A percentile compares a stretch with the other conserved stretches of the same genome.
These are phyloP conservation scores for Wickerhamiella vanderwaltii DNA, from an alignment of 805 yeast species.

Conservation along the genomic window DNA sequence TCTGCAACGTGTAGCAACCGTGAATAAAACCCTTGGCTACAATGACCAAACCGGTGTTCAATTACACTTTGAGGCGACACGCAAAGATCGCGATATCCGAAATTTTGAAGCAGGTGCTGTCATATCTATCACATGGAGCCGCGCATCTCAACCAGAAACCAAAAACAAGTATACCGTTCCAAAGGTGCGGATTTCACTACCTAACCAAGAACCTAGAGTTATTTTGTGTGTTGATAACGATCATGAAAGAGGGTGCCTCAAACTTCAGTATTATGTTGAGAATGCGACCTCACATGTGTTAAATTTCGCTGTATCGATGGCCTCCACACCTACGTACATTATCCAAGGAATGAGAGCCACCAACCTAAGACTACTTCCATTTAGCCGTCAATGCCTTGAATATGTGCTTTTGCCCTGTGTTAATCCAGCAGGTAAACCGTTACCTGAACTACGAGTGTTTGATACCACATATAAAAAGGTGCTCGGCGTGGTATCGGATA, in stretches of 20 bases:
- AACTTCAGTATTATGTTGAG: slow-evolving; percentile 41
- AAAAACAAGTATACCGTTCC: slow-evolving; percentile 17
- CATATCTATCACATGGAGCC: slow-evolving; percentile 26
- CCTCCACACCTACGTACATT: slow-evolving; percentile 30
- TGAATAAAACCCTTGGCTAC: slow-evolving; percentile 5
- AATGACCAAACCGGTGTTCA: slow-evolving; percentile 7
- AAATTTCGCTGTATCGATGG: slow-evolving; percentile 43
- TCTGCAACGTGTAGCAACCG: background rate
- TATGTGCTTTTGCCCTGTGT: slow-evolving; percentile 24
- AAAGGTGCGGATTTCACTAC: slow-evolving; percentile 18
- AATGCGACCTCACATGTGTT: slow-evolving; percentile 65
- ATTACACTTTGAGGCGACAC: slow-evolving; percentile 9
- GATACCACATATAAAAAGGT: slow-evolving; percentile 58
- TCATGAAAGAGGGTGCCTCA: slow-evolving; percentile 14
- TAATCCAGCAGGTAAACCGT: slow-evolving; percentile 22
- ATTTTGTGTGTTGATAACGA: slow-evolving; percentile 13
- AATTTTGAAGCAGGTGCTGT: slow-evolving; percentile 23
- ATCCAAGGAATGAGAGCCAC: slow-evolving; percentile 29
- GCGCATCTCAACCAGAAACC: slow-evolving; percentile 15
- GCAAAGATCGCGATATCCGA: slow-evolving; percentile 13
- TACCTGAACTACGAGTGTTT: slow-evolving; percentile 54
- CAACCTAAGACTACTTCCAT: slow-evolving; percentile 46
- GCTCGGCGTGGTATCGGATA: slow-evolving; percentile 38
- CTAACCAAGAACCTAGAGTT: slow-evolving; percentile 23
- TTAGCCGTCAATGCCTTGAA: slow-evolving; percentile 32